Evolutionary conservation across 257 asterid genomes (phyloP).

Genomic region (Solanum chmielewskii): DNA sequence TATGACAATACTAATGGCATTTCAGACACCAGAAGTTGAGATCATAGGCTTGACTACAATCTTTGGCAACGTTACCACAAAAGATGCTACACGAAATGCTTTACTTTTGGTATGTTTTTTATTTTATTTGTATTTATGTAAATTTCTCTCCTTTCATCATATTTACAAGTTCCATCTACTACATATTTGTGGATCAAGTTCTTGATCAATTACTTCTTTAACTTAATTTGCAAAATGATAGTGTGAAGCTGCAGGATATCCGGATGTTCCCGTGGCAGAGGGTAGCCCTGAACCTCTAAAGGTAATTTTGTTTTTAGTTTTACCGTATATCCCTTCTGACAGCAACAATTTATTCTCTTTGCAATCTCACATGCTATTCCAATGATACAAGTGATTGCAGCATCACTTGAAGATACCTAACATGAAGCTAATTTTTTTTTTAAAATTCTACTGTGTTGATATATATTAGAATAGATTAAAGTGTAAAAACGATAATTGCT

Average conservation of each 20-base stretch:
- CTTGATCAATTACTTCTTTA: slow-evolving; percentile 36
- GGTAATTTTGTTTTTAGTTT: slow-evolving; percentile 28
- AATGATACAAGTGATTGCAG: not conserved
- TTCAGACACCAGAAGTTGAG: slow-evolving; percentile 73
- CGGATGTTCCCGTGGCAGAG: slow-evolving; percentile 85
- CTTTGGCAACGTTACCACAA: slow-evolving; percentile 84
- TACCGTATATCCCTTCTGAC: not conserved
- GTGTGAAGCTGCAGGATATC: slow-evolving; percentile 98
- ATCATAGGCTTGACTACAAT: slow-evolving; percentile 81
- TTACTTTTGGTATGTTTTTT: slow-evolving; percentile 64
- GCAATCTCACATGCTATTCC: not conserved
- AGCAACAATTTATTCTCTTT: not conserved
- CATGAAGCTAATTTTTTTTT: not conserved
- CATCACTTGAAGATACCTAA: not conserved
- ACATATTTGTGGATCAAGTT: slow-evolving; percentile 7
- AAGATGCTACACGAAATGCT: slow-evolving; percentile 80
- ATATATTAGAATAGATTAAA: not conserved
- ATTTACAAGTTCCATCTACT: not conserved
- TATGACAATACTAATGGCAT: slow-evolving; percentile 94
- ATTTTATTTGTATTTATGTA: not conserved
- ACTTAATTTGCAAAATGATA: slow-evolving; percentile 78
- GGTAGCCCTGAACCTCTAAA: slow-evolving; percentile 78
- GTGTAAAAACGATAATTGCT: not conserved
- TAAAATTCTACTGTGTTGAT: not conserved
- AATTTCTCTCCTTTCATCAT: not conserved